These are phyloP conservation scores for Termitomyces heimii DNA, from an alignment of 768 basidiomycete genomes.

Conservation along the genomic window DNA sequence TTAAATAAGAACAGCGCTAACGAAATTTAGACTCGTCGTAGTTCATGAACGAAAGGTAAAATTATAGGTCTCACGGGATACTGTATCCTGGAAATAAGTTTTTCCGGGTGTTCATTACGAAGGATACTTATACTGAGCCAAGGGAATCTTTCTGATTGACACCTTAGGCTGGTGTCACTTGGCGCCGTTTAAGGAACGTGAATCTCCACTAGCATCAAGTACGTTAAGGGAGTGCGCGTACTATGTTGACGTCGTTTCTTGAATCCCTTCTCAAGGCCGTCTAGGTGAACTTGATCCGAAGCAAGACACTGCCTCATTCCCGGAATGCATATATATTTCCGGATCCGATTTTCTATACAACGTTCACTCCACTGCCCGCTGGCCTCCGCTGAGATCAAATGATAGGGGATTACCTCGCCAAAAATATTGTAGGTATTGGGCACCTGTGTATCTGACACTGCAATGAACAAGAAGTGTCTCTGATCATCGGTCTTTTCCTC, in stretches of 20 bases:
- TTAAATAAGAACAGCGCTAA: background rate
- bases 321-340: background rate
- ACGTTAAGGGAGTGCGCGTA: background rate
- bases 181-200: background rate
- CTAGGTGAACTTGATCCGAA: background rate
- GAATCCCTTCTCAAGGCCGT: background rate
- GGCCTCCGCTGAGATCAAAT: background rate
- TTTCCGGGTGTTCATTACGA: background rate
- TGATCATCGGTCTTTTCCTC: background rate
- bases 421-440: background rate
- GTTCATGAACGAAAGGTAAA: background rate
- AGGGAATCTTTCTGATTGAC: no score
- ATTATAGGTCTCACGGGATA: background rate
- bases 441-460: background rate
- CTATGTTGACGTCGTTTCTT: background rate
- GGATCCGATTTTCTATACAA: background rate
- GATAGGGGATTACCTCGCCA: no score
- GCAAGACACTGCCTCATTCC: background rate
- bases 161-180: background rate
- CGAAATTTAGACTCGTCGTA: background rate
- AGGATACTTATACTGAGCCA: no score
- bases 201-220: background rate
- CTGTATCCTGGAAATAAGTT: background rate
- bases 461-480: background rate
- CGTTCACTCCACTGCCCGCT: background rate